These are phyloP conservation scores for Venturia effusa DNA, from an alignment of 2,329 filamentous ascomycete genomes.

Conservation along the genomic window DNA sequence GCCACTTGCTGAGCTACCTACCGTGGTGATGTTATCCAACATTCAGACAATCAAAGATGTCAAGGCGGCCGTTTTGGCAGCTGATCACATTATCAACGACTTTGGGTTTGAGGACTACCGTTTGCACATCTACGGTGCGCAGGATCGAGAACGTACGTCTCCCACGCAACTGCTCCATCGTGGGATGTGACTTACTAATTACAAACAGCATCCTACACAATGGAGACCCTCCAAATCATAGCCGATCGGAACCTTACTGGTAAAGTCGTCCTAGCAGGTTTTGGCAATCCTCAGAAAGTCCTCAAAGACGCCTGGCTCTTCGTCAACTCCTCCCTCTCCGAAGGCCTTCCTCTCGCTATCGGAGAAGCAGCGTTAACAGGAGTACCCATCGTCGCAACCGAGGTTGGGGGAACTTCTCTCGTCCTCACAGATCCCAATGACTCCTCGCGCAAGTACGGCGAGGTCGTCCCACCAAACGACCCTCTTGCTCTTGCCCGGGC, in stretches of 20 bases:
- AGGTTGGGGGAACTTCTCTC: slow-evolving; percentile 1
- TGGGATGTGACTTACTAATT: neutral
- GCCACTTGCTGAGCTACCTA: slow-evolving; percentile 43
- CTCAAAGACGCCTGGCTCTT: slow-evolving; percentile 48
- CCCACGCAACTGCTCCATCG: neutral
- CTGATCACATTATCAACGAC: slow-evolving; percentile 50
- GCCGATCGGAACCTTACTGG: slow-evolving; percentile 35
- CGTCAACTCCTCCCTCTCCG: slow-evolving; percentile 35
- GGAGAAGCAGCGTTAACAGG: slow-evolving; percentile 36
- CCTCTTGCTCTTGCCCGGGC: slow-evolving; percentile 4
- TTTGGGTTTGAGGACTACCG: slow-evolving; percentile 49
- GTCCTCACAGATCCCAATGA: slow-evolving; percentile 8
- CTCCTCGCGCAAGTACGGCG: neutral
- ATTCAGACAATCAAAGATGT: slow-evolving; percentile 46
- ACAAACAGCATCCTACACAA: slow-evolving; percentile 31
- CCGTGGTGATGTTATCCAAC: slow-evolving; percentile 50
- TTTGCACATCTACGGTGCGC: slow-evolving; percentile 47
- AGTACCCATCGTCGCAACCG: slow-evolving; percentile 24
- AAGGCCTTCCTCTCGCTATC: slow-evolving; percentile 34
- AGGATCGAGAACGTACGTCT: slow-evolving; percentile 42
- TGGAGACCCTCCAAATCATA: slow-evolving; percentile 42
- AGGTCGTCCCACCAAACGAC: slow-evolving; percentile 7
- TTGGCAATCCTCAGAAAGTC: slow-evolving; percentile 42
- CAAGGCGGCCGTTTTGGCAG: slow-evolving; percentile 47
- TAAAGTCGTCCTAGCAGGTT: slow-evolving; percentile 37